phyloP scores from a whole-genome alignment of 495 filamentous ascomycete genomes.

The Pseudomonodictys pantanalensis region DNA sequence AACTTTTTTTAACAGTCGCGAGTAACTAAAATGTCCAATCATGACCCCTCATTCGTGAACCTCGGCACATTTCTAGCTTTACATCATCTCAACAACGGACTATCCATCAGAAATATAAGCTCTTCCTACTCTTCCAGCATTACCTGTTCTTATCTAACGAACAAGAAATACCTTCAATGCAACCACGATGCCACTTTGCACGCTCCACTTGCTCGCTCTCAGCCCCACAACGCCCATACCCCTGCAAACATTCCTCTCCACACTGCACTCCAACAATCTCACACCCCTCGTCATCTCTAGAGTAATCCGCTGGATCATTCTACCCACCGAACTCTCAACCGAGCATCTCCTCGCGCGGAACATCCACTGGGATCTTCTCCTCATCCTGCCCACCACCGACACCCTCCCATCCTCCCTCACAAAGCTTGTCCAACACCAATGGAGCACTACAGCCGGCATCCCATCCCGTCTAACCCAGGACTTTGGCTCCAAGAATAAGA shows the following conservation, averaged over 20 bases:
- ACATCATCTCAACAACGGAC: no score
- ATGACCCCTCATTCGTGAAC: not conserved
- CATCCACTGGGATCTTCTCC: constrained; percentile 56
- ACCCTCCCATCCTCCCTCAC: constrained; percentile 43
- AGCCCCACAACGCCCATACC: constrained; percentile 11
- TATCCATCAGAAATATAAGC: no score
- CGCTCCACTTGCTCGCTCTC: constrained; percentile 39
- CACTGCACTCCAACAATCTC: constrained; percentile 27
- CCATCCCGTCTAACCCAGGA: constrained; percentile 50
- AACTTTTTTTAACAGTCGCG: no score
- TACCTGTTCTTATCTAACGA: not conserved
- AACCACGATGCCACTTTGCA: constrained; percentile 39
- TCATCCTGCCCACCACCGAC: constrained; percentile 48
- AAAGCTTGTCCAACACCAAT: constrained; percentile 40
- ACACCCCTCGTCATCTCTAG: constrained; percentile 50
- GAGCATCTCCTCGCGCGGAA: constrained; percentile 46
- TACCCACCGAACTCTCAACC: constrained; percentile 50
- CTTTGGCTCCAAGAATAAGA: constrained; percentile 49
- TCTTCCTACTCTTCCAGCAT: no score
- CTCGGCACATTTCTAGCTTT: not conserved
- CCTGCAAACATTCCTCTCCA: constrained; percentile 31
- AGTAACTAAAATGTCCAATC: no score
- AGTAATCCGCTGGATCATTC: constrained; percentile 57
- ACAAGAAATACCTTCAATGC: no score
- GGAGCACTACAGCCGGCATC: constrained; percentile 54